Percentiles rank a stretch among this genome's conserved stretches.
Conservation (phyloP, 1,284 basidiomycete species). For the Ceratobasidium sp. region DNA sequence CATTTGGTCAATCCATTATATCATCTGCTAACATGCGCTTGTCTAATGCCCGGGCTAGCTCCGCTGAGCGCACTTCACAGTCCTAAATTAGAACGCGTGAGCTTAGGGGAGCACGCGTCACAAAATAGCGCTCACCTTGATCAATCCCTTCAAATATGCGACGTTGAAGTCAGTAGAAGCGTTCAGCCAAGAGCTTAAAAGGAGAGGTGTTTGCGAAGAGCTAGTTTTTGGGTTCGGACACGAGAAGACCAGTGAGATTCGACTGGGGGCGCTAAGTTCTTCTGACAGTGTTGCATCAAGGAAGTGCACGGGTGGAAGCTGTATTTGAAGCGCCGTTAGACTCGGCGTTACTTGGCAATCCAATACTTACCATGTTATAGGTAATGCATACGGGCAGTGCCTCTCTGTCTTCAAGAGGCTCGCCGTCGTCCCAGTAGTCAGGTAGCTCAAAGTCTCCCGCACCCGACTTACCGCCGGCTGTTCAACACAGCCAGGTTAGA, state of each 20-base stretch:
- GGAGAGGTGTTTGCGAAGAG: conserved; percentile 50
- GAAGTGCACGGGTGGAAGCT: conserved; percentile 68
- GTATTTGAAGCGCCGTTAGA: neutral
- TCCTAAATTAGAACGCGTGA: conserved; percentile 25
- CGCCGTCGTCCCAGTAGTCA: conserved; percentile 87
- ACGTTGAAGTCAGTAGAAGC: conserved; percentile 66
- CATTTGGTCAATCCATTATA: conserved; percentile 5
- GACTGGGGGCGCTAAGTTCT: conserved; percentile 64
- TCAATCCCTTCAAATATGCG: conserved; percentile 60
- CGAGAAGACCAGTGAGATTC: conserved; percentile 69
- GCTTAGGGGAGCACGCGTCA: too few species aligned
- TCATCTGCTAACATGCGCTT: conserved; percentile 32
- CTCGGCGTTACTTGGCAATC: neutral
- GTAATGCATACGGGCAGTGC: conserved; percentile 79
- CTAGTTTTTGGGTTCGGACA: conserved; percentile 57
- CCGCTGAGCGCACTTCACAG: conserved; percentile 28
- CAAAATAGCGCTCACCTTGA: conserved; percentile 59
- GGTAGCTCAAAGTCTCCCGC: conserved; percentile 82
- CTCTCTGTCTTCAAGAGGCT: conserved; percentile 66
- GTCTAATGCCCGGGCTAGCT: conserved; percentile 41
- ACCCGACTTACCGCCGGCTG: conserved; percentile 35
- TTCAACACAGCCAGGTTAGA: neutral
- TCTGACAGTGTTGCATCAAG: conserved; percentile 75
- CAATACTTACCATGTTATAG: conserved; percentile 69
- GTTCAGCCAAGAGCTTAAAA: conserved; percentile 71